Conservation (phyloP, 176 grass and related monocot species). For the Alloteropsis semialata region DNA sequence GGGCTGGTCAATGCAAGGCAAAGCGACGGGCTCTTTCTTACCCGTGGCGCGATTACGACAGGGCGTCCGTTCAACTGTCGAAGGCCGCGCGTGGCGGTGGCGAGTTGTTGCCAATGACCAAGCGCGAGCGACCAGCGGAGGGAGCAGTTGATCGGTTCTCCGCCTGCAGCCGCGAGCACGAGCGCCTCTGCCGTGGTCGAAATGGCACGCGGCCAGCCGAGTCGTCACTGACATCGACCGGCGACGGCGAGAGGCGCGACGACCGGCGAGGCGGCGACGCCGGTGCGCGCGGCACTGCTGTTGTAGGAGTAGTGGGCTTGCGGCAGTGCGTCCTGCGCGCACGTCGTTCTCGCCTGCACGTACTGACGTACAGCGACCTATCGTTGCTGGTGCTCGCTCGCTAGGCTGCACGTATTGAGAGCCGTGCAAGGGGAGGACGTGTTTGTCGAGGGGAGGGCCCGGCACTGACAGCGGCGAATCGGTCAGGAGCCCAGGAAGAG, state of each 20-base stretch:
- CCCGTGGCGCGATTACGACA: neutral
- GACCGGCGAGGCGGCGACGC: neutral
- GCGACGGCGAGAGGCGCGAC: neutral
- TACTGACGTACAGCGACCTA: neutral
- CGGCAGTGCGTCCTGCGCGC: neutral
- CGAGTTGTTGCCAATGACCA: neutral
- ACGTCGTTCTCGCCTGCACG: neutral
- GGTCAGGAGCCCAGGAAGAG: neutral
- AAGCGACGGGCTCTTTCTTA: neutral
- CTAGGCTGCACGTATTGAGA: neutral
- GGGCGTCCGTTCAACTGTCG: neutral
- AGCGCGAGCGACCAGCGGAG: no score
- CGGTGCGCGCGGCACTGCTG: neutral
- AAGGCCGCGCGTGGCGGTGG: neutral
- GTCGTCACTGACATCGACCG: neutral
- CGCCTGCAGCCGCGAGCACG: neutral
- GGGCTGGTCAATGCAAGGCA: slow-evolving; percentile 16
- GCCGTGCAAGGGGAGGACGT: neutral
- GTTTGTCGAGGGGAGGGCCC: neutral
- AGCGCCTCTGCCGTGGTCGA: neutral
- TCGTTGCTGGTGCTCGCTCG: neutral
- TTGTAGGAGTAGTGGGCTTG: no score
- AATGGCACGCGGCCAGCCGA: neutral
- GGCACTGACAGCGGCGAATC: neutral
- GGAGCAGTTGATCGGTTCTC: neutral